Evolutionary conservation across 73 alveolate species (phyloP), one percentile per base, ranked within the genome.

Genomic region (Symbiodinium natans): DNA sequence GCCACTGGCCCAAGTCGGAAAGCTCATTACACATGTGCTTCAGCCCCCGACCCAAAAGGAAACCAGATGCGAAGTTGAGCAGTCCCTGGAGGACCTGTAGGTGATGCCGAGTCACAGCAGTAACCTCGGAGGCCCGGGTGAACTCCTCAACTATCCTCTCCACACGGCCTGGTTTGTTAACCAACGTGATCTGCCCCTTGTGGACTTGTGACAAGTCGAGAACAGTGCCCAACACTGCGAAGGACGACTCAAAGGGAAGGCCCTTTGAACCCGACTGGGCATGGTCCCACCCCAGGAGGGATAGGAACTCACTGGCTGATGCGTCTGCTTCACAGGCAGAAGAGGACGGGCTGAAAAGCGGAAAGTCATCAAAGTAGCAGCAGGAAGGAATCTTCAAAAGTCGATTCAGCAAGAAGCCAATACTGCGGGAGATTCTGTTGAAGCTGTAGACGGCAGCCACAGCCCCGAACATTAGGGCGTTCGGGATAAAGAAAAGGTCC

Each of bases 321-420:
- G 1, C 40, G 41, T 83, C 92, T 2, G 92, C 92, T 25, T 83
- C 29, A 29, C 19, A 3, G 2, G 92, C 92, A 21, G 40, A 1
- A 21, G 40, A 68, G 21, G 1, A 21, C 2, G 92, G 92, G 2
- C 33, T 5, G 41, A 83, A 41, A 19, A 83, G 21, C 9, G 92
- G 92, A 41, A 83, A 85, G 54, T 83, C 92, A 29, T 83, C 92
- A 11, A 40, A 83, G 43, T 40, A 83, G n/a, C 8, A 41, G 5
- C 74, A 41, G 1, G 41, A 83, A 6, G 92, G 89, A 1, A 82
- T 23, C 10, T 34, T 13, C 83, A 75, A 15, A 5, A 2, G 31
- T 29, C 29, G 3, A 43, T 75, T 75, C 33, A 31, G 2, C 29
- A 75, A 29, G 19, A n/a, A 31, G 46, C 85, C 25, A 3, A 75